phyloP scores from a whole-genome alignment of 805 yeast genomes.

The Myxozyma nipponensis region DNA sequence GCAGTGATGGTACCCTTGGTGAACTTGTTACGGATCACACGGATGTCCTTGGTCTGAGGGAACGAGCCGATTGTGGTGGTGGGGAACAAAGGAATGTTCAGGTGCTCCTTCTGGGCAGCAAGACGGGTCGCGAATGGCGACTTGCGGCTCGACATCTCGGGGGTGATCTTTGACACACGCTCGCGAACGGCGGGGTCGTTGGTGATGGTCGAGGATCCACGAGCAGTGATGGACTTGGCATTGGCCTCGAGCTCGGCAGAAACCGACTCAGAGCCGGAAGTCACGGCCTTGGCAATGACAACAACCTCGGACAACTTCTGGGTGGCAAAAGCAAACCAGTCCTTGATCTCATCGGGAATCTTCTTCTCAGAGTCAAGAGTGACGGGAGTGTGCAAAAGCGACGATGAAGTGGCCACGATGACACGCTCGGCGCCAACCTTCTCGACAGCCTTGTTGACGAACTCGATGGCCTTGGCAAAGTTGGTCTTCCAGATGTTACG shows the following conservation, averaged over 20 bases:
- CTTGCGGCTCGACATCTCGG: conserved; percentile 70
- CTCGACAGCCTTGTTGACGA: conserved; percentile 76
- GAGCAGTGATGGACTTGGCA: conserved; percentile 77
- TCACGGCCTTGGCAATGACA: conserved; percentile 77
- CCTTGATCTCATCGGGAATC: conserved; percentile 81
- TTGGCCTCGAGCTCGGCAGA: conserved; percentile 75
- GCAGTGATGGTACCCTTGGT: conserved; percentile 93
- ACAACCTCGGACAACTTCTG: conserved; percentile 94
- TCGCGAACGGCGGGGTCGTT: conserved; percentile 86
- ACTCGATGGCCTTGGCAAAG: conserved; percentile 77
- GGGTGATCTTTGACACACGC: conserved; percentile 73
- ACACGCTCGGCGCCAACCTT: conserved; percentile 85
- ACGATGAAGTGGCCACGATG: conserved; percentile 90
- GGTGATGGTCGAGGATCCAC: conserved; percentile 83
- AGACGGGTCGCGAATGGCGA: conserved; percentile 84
- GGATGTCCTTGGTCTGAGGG: conserved; percentile 99
- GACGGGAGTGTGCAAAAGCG: conserved; percentile 97
- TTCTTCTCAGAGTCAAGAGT: conserved; percentile 90
- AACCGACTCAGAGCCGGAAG: conserved; percentile 68
- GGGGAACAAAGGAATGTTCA: conserved; percentile 98
- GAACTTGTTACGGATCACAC: conserved; percentile 97
- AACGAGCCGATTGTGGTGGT: conserved; percentile 99
- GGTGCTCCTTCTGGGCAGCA: conserved; percentile 76
- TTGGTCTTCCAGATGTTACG: conserved; percentile 99
- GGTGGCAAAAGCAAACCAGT: conserved; percentile 98